phyloP scores from a whole-genome alignment of 169 alveolate genomes.

The Plasmodium gaboni region DNA sequence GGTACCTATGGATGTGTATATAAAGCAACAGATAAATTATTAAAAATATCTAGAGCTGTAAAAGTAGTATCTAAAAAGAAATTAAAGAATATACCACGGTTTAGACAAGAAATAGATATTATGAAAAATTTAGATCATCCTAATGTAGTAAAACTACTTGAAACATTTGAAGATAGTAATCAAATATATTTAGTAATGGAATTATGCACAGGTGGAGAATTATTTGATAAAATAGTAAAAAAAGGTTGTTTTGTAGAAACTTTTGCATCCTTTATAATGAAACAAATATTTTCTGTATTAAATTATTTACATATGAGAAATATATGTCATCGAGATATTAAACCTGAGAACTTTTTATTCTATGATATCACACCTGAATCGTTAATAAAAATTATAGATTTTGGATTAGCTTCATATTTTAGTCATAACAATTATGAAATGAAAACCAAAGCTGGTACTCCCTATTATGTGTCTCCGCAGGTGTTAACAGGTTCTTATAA shows the following conservation, averaged over 20 bases:
- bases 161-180: conserved; percentile 89
- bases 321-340: conserved; percentile 99
- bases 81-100: conserved; percentile 85
- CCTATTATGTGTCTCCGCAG: conserved; percentile 89
- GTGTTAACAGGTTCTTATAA: conserved; percentile 88
- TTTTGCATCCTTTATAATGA: conserved; percentile 75
- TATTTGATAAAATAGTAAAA: conserved; percentile 88
- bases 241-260: conserved; percentile 90
- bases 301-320: conserved; percentile 97
- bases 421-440: conserved; percentile 78
- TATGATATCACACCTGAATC: conserved; percentile 79
- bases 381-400: conserved; percentile 91
- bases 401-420: conserved; percentile 90
- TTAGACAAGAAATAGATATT: conserved; percentile 89
- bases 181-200: conserved; percentile 91
- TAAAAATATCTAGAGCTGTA: conserved; percentile 82
- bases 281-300: conserved; percentile 94
- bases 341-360: conserved; percentile 97
- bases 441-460: conserved; percentile 84
- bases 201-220: conserved; percentile 94
- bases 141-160: conserved; percentile 93
- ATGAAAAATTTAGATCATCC: conserved; percentile 95
- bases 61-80: conserved; percentile 86
- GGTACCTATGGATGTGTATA: conserved; percentile 91
- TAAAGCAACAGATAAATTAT: conserved; percentile 82